A percentile compares a stretch with the other conserved stretches of the same genome.
These are phyloP conservation scores for Rhodotorula sp. DNA, from an alignment of 1,284 basidiomycete species.

Conservation along the genomic window DNA sequence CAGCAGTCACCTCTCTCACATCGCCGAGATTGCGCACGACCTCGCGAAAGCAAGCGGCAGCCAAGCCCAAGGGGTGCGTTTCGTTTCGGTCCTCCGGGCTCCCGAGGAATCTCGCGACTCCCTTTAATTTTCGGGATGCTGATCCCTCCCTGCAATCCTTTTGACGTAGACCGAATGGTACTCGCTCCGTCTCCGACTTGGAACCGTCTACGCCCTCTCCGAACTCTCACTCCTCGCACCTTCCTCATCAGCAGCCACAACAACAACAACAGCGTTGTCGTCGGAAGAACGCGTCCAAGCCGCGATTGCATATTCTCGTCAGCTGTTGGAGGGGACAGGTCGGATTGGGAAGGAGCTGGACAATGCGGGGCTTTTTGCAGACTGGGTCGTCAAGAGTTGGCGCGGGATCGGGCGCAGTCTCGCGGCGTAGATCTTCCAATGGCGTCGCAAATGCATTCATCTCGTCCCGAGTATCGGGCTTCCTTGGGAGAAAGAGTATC, in stretches of 20 bases:
- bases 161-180: conserved; percentile 26
- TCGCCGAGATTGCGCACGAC: conserved; percentile 34
- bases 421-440: conserved; percentile 5
- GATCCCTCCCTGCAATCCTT: neutral
- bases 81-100: neutral
- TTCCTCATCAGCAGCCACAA: neutral
- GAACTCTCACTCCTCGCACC: conserved; percentile 34
- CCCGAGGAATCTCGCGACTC: no score
- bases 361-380: conserved; percentile 12
- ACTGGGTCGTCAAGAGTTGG: conserved; percentile 35
- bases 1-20: conserved; percentile 18
- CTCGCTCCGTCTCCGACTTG: conserved; percentile 20
- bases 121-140: neutral
- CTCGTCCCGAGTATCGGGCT: neutral
- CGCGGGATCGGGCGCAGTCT: conserved; percentile 28
- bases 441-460: no score
- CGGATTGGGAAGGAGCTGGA: conserved; percentile 10
- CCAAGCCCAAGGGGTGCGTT: conserved; percentile 31
- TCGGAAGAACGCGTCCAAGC: conserved; percentile 9
- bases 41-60: conserved; percentile 30
- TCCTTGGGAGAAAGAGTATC: neutral
- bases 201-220: conserved; percentile 16
- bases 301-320: conserved; percentile 16
- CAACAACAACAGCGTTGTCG: neutral
- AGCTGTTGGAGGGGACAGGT: conserved; percentile 10